Conservation (phyloP, 2,329 filamentous ascomycete species). For the Apiospora phragmitis region DNA sequence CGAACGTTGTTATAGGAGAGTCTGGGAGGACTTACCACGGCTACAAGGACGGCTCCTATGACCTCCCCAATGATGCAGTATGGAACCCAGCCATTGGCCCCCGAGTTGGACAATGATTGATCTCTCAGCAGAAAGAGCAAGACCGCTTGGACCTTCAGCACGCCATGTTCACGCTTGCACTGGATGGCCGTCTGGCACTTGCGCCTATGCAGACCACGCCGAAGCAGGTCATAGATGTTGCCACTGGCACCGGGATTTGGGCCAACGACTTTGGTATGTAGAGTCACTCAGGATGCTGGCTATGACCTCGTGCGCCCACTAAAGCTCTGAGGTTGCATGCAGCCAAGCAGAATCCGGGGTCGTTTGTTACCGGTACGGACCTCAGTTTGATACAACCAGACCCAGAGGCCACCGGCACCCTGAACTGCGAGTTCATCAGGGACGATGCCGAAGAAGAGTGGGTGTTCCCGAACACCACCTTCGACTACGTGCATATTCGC, state of each 20-base stretch:
- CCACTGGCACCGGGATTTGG: neutral
- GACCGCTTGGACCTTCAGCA: slow-evolving; percentile 9
- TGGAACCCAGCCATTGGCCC: neutral
- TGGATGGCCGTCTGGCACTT: neutral
- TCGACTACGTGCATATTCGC: too few species aligned
- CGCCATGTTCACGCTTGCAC: neutral
- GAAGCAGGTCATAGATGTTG: neutral
- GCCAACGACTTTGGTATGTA: neutral
- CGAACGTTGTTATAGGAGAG: neutral
- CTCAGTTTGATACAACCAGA: slow-evolving; percentile 9
- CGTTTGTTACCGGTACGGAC: slow-evolving; percentile 9
- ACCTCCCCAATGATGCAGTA: neutral
- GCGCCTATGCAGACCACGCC: neutral
- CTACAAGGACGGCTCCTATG: neutral
- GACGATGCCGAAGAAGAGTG: too few species aligned
- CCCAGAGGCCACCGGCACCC: neutral
- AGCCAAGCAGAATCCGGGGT: neutral
- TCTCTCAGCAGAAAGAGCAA: slow-evolving; percentile 9
- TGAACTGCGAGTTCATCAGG: neutral
- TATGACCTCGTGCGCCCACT: neutral
- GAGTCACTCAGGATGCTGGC: too few species aligned
- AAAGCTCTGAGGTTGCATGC: neutral
- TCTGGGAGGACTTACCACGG: neutral
- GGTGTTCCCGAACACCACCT: too few species aligned
- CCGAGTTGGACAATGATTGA: too few species aligned